A percentile compares a stretch with the other conserved stretches of the same genome.
Conservation (phyloP, 176 grass and related monocot genomes). For the Oryza longistaminata region DNA sequence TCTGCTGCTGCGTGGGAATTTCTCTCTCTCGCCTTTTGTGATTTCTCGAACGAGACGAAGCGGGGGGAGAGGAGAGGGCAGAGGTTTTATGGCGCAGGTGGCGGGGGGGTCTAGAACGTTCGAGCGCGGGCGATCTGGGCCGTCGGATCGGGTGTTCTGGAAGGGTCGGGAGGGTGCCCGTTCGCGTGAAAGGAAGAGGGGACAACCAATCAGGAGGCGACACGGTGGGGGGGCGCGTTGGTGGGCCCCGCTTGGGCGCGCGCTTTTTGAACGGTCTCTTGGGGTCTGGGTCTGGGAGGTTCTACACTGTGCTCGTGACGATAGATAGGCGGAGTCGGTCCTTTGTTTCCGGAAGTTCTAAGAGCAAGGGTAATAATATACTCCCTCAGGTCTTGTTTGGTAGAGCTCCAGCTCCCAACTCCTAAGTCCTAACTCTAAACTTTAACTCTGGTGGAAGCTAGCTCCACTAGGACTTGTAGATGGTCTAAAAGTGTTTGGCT, state of each 20-base stretch:
- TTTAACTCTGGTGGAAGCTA: too few species aligned
- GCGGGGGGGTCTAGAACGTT: slow-evolving; percentile 24
- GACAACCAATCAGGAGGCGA: neutral
- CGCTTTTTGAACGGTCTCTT: neutral
- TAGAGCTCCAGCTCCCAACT: too few species aligned
- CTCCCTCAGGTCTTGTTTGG: too few species aligned
- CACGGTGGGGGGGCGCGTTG: too few species aligned
- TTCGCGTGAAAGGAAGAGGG: neutral
- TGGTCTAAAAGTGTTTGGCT: too few species aligned
- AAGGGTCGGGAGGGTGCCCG: slow-evolving; percentile 31
- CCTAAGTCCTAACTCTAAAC: too few species aligned
- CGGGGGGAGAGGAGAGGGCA: neutral
- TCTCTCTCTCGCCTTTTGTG: neutral
- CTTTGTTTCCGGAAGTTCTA: too few species aligned
- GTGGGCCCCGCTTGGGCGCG: neutral
- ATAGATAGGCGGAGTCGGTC: neutral
- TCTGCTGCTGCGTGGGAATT: neutral
- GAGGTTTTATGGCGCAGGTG: slow-evolving; percentile 31
- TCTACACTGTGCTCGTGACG: slow-evolving; percentile 26
- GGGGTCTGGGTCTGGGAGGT: slow-evolving; percentile 18
- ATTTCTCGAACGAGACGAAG: neutral
- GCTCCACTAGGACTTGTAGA: too few species aligned
- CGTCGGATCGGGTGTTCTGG: slow-evolving; percentile 46
- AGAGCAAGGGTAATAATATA: too few species aligned
- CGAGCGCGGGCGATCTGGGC: neutral